phyloP scores from a whole-genome alignment of 169 alveolate species.

The Cystoisospora suis region DNA sequence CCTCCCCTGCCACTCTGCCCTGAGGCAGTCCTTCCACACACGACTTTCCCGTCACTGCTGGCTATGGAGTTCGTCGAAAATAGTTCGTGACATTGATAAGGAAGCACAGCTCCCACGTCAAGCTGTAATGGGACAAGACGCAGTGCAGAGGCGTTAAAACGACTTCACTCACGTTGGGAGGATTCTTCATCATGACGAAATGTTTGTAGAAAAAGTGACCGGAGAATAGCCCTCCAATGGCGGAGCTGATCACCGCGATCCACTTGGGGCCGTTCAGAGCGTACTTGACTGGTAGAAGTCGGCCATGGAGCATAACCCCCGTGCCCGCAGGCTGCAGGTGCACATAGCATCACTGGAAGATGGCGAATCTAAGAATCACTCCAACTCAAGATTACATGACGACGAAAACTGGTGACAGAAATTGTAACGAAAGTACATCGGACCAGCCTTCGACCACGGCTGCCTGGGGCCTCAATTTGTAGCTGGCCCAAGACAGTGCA shows the following conservation, averaged over 20 bases:
- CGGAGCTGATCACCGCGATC: constrained; percentile 50
- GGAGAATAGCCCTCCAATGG: constrained; percentile 52
- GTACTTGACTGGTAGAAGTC: constrained; percentile 48
- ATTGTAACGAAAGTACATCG: no score
- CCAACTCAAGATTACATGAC: no score
- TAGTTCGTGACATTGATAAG: not conserved
- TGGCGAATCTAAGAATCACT: no score
- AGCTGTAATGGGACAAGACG: not conserved
- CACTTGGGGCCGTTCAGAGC: constrained; percentile 66
- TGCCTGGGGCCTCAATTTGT: no score
- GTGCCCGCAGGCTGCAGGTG: constrained; percentile 65
- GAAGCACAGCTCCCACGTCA: not conserved
- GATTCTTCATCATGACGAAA: constrained; percentile 51
- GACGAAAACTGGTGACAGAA: no score
- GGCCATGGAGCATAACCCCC: constrained; percentile 58
- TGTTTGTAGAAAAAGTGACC: constrained; percentile 64
- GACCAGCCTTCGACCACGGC: no score
- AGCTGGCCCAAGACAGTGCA: no score
- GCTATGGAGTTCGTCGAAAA: not conserved
- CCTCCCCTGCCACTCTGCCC: no score
- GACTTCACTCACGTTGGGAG: constrained; percentile 54
- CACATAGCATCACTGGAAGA: not conserved
- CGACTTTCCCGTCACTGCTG: no score
- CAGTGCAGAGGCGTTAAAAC: not conserved
- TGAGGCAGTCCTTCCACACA: no score